These are phyloP conservation scores for Plectosphaerella sp. DNA, from an alignment of 2,329 filamentous ascomycete genomes.

Conservation along the genomic window DNA sequence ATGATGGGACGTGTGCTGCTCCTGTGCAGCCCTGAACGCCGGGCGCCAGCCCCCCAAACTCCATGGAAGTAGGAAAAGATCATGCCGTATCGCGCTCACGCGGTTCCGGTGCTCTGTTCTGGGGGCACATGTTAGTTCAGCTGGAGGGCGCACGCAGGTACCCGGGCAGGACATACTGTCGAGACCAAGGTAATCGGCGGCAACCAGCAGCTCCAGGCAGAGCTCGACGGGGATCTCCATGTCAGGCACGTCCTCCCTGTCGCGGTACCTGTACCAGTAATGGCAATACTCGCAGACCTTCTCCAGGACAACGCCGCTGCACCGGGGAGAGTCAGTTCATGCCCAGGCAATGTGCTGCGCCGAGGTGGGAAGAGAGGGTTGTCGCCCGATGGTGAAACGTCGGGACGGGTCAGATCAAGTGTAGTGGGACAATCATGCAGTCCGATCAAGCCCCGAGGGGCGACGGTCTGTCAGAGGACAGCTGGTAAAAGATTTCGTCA, in stretches of 20 bases:
- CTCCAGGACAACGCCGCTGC: slow-evolving; percentile 68
- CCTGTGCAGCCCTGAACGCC: neutral
- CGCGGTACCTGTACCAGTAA: slow-evolving; percentile 71
- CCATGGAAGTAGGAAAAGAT: neutral
- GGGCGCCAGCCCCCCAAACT: neutral
- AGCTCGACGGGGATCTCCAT: slow-evolving; percentile 78
- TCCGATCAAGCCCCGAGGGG: slow-evolving; percentile 24
- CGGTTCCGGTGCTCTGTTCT: slow-evolving; percentile 11
- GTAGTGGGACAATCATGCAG: slow-evolving; percentile 51
- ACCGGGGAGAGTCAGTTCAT: slow-evolving; percentile 10
- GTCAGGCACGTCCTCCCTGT: slow-evolving; percentile 69
- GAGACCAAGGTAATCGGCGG: slow-evolving; percentile 71
- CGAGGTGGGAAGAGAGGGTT: slow-evolving; percentile 3
- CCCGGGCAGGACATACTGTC: slow-evolving; percentile 43
- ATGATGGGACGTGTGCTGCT: too few species aligned
- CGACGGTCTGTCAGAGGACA: slow-evolving; percentile 42
- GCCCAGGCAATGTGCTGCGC: neutral
- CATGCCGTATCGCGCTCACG: neutral
- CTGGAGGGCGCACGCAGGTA: neutral
- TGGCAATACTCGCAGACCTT: slow-evolving; percentile 82
- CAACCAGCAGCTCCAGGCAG: slow-evolving; percentile 72
- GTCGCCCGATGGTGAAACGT: slow-evolving; percentile 13
- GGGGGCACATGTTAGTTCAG: slow-evolving; percentile 3
- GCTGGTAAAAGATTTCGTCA: slow-evolving; percentile 35
- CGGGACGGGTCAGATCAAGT: slow-evolving; percentile 55